Base-by-base conservation (phyloP, 169 alveolate genomes). In the Plasmodium inui region DNA sequence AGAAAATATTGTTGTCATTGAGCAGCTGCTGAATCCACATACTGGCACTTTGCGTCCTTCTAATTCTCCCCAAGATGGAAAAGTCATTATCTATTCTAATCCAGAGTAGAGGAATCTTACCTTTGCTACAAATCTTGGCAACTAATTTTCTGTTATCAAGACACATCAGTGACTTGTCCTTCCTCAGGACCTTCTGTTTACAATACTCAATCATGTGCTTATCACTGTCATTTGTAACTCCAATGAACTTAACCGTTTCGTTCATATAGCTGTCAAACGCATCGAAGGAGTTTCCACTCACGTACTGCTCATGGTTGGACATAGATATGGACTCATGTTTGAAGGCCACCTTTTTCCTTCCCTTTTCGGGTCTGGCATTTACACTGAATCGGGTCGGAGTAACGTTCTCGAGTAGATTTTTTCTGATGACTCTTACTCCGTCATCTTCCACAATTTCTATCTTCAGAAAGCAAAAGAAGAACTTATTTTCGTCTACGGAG, bases 11-110 rank as follows among this genome's bases (percentile, higher is more conserved):
- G 55, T 95, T 97, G 73, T 97, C 98, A 78, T 96, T 95, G 74
- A 93, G 80, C 76, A 97, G 89, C 95, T 97, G 98, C 92, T 97
- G 98, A 90, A 97, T 98, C 98, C 98, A 97, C 98, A 97, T 97
- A 44, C 97, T 82, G 85, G 97, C 72, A 93, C 96, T 86, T 96
- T 97, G 98, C 57, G 97, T 86, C 19, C 97, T 88, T 57, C 98
- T 90, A 37, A 92, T 96, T 95, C 98, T 80, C 2, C 96, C 98
- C 17, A 96, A 30, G 82, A 97, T 83, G 71, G 84, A 70, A 70
- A 96, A 96, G 28, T 82, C 84, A 46, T 97, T 96, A 95, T 97
- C 98, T 26, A 96, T 96, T 12, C 98, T 55, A 39, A 96, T 93
- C 98, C 98, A 97, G 82, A 97, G 96, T 26, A 97, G 61, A 1